These are phyloP conservation scores for Delonix regia DNA, from an alignment of 306 rosid species.

Conservation along the genomic window DNA sequence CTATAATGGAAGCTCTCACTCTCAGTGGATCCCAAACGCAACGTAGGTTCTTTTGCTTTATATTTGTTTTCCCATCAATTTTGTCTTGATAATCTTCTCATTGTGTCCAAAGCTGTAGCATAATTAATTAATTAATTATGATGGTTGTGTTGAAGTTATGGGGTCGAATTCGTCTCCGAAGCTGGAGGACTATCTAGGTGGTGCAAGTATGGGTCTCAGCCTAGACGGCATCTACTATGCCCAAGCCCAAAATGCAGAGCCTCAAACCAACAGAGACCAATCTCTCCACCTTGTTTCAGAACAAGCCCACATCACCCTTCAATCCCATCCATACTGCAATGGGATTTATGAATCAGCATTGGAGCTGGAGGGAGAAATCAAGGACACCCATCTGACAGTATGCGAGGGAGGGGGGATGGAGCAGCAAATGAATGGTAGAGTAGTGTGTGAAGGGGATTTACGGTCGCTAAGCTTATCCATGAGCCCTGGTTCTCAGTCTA, in stretches of 20 bases:
- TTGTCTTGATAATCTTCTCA: background rate
- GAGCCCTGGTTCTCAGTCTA: conserved; percentile 87
- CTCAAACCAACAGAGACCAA: too few species aligned
- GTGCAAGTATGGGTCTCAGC: too few species aligned
- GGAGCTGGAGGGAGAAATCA: too few species aligned
- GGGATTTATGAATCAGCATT: too few species aligned
- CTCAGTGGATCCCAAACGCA: conserved; percentile 60
- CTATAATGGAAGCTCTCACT: conserved; percentile 70
- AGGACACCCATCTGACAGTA: too few species aligned
- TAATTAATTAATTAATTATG: too few species aligned
- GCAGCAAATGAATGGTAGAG: background rate
- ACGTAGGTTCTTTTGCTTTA: conserved; percentile 38
- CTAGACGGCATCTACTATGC: too few species aligned
- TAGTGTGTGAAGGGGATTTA: conserved; percentile 54
- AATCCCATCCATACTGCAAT: conserved; percentile 44
- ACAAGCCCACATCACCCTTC: conserved; percentile 37
- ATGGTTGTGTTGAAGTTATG: too few species aligned
- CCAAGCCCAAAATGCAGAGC: too few species aligned
- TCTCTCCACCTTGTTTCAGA: background rate
- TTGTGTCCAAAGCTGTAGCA: background rate
- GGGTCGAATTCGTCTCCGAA: too few species aligned
- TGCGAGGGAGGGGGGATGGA: too few species aligned
- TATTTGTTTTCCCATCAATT: background rate
- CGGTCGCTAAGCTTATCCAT: conserved; percentile 68
- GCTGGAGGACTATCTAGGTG: too few species aligned